Evolutionary conservation across 495 filamentous ascomycete species (phyloP).

Genomic region (Filosporella fistucella): DNA sequence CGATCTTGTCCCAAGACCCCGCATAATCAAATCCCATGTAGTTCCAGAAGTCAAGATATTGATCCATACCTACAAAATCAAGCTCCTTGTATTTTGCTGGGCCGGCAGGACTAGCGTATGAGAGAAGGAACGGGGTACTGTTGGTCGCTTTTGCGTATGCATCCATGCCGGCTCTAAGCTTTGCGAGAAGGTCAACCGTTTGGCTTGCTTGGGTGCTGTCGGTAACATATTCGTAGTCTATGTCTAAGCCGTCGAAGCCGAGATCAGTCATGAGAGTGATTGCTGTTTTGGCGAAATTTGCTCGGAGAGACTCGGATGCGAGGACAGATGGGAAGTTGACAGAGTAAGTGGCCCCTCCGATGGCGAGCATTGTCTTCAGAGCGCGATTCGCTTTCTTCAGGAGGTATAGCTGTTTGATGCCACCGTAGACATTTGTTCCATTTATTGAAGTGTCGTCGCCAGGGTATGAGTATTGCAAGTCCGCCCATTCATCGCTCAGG

Average conservation of each 20-base stretch:
- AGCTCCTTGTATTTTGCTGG: constrained; percentile 69
- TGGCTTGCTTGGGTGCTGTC: constrained; percentile 60
- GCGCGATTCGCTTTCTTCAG: constrained; percentile 84
- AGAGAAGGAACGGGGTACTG: constrained; percentile 67
- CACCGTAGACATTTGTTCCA: constrained; percentile 78
- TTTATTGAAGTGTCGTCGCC: constrained; percentile 63
- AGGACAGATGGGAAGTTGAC: constrained; percentile 73
- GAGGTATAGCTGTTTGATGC: constrained; percentile 86
- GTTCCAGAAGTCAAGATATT: constrained; percentile 86
- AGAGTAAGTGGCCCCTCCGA: constrained; percentile 93
- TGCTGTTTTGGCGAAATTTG: constrained; percentile 60
- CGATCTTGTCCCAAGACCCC: constrained; percentile 65
- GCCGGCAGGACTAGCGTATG: constrained; percentile 65
- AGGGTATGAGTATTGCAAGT: constrained; percentile 81
- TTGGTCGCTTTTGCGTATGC: constrained; percentile 45
- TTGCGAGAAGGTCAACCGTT: constrained; percentile 68
- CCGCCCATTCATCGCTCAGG: constrained; percentile 78
- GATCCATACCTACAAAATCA: constrained; percentile 67
- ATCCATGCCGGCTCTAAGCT: constrained; percentile 55
- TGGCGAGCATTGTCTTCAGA: constrained; percentile 83
- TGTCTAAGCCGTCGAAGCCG: constrained; percentile 53
- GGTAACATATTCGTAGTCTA: constrained; percentile 57
- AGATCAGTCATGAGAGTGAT: constrained; percentile 64
- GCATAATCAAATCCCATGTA: constrained; percentile 80
- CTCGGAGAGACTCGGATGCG: constrained; percentile 50